Evolutionary conservation across 768 basidiomycete species (phyloP), one percentile per base, ranked within the genome.

Genomic region (Tricholoma flavovirens): DNA sequence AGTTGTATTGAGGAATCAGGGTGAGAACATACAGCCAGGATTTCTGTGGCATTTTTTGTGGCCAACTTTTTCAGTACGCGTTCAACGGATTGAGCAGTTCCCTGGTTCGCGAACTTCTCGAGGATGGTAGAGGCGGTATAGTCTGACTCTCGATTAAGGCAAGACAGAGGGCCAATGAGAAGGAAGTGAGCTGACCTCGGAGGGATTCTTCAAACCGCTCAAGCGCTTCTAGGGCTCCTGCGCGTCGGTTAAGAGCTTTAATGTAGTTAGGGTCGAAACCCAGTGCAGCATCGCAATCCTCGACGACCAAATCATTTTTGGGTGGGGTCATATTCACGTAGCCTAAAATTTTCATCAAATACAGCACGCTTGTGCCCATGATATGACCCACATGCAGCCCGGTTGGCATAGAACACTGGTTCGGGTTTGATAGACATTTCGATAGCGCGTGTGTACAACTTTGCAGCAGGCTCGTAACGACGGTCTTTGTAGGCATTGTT

Each of bases 91-190:
- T 84, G 79, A 4, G 88, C 83, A 1, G 93, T 87, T 0, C 74
- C 62, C 59, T 89, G 83, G 65, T 95, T 93, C 67, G 86, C 80
- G 83, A 98, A 97, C 65, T 87, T 86, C 70, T 95, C 93, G 40
- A 99, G 80, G 60, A 99, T 96, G 14, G 95, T 93, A 0, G 90
- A 87, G n/a, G 96, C 92, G 0, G 96, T 98, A 77, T 86, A 98
- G 70, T 99, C 96, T 94, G 60, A 19, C 12, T 8, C 17, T 24
- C 15, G 6, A 21, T 42, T 19, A 43, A 40, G 17, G 30, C 29
- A 49, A 15, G 33, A 26, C 5, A 2, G 42, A 15, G 49, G 2
- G 24, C 10, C 26, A 15, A 32, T 19, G 21, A 48, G 5, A 45
- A 26, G 17, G 45, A 24, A 30, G 24, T 9, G 32, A 17, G 69